Conservation (phyloP, 495 filamentous ascomycete genomes). For the Aspergillus sparsus region DNA sequence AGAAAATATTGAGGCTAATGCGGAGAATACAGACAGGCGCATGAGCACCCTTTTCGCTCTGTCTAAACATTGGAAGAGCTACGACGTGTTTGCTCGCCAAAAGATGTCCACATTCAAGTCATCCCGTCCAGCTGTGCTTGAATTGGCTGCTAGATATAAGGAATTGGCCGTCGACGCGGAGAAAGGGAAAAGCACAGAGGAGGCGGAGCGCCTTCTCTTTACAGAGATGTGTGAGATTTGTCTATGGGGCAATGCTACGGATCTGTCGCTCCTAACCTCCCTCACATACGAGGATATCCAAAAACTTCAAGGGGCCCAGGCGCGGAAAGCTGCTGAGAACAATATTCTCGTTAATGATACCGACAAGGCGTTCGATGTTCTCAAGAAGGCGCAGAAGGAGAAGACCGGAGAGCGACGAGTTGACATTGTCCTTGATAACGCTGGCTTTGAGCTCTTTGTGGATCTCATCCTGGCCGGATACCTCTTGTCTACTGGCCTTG, state of each 20-base stretch:
- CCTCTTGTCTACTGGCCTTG: conserved; percentile 75
- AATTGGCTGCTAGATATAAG: conserved; percentile 77
- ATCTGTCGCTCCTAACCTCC: conserved; percentile 85
- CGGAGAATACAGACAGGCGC: conserved; percentile 54
- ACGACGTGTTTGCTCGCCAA: conserved; percentile 89
- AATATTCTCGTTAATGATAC: conserved; percentile 91
- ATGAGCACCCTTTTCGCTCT: conserved; percentile 73
- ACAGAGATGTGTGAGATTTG: conserved; percentile 95
- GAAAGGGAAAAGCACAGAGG: conserved; percentile 53
- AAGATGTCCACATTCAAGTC: conserved; percentile 93
- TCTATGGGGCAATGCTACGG: conserved; percentile 97
- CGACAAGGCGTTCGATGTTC: conserved; percentile 64
- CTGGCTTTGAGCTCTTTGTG: conserved; percentile 94
- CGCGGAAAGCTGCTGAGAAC: conserved; percentile 77
- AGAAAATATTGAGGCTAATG: conserved; percentile 22
- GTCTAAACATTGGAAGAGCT: conserved; percentile 82
- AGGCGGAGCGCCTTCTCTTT: conserved; percentile 78
- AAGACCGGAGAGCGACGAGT: conserved; percentile 62
- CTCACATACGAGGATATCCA: conserved; percentile 95
- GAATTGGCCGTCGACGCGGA: conserved; percentile 61
- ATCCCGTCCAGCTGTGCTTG: conserved; percentile 86
- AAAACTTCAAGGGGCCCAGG: conserved; percentile 85
- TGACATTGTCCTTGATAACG: conserved; percentile 94
- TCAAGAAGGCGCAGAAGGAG: conserved; percentile 60
- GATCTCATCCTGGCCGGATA: conserved; percentile 91